Evolutionary conservation across 768 basidiomycete genomes (phyloP).

Genomic region (Amanita phalloides): DNA sequence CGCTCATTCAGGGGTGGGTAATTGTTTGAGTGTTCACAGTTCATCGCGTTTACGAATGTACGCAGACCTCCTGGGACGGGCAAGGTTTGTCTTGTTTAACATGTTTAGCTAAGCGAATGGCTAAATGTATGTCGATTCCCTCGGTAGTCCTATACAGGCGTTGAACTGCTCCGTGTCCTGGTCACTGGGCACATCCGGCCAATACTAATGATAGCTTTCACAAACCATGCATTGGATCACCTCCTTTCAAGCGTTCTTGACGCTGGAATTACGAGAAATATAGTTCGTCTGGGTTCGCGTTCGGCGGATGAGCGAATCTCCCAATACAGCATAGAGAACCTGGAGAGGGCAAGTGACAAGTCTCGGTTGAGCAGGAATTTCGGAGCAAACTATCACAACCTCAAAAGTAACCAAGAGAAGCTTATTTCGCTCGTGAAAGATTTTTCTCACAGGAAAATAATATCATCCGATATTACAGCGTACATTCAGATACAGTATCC

Average conservation of each 20-base stretch:
- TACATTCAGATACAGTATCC: slow-evolving; percentile 36
- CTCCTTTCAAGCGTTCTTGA: slow-evolving; percentile 58
- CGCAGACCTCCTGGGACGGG: slow-evolving; percentile 69
- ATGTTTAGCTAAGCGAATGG: background rate
- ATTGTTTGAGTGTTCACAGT: background rate
- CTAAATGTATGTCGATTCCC: slow-evolving; percentile 3
- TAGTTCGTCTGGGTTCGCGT: slow-evolving; percentile 63
- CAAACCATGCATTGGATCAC: slow-evolving; percentile 75
- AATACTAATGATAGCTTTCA: slow-evolving; percentile 50
- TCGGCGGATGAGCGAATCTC: slow-evolving; percentile 50
- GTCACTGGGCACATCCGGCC: slow-evolving; percentile 34
- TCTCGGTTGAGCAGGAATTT: slow-evolving; percentile 29
- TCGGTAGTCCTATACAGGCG: slow-evolving; percentile 50
- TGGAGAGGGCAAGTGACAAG: slow-evolving; percentile 35
- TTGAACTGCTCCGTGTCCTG: slow-evolving; percentile 61
- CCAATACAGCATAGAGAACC: slow-evolving; percentile 46
- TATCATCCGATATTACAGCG: slow-evolving; percentile 24
- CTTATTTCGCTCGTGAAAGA: slow-evolving; percentile 36
- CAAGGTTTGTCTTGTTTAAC: slow-evolving; percentile 31
- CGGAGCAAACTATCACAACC: slow-evolving; percentile 19
- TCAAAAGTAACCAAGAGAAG: slow-evolving; percentile 35
- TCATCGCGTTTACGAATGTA: slow-evolving; percentile 2
- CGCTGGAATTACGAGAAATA: slow-evolving; percentile 45
- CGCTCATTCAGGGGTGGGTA: slow-evolving; percentile 61
- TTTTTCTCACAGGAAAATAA: slow-evolving; percentile 22